These are phyloP conservation scores for Umbelopsis isabellina DNA, from an alignment of 192 early-diverging fungal species.

Conservation along the genomic window DNA sequence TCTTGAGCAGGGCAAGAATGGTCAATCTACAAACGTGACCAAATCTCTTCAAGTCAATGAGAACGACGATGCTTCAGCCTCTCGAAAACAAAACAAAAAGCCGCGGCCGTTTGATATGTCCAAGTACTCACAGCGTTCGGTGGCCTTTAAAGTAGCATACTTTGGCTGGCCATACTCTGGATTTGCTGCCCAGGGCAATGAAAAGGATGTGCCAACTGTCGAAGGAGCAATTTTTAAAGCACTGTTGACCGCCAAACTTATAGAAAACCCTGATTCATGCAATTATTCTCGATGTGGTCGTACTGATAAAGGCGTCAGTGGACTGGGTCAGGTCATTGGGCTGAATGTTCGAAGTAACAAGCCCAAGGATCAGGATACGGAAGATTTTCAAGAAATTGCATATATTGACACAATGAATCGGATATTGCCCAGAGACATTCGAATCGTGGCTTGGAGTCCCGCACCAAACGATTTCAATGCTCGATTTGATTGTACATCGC, in stretches of 20 bases:
- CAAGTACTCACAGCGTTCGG: constrained; percentile 71
- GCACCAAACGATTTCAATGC: constrained; percentile 79
- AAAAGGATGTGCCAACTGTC: constrained; percentile 65
- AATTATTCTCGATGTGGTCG: constrained; percentile 84
- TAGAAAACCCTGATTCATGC: constrained; percentile 67
- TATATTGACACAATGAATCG: constrained; percentile 86
- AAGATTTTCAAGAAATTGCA: constrained; percentile 63
- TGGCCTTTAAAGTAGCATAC: constrained; percentile 90
- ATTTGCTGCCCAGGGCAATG: constrained; percentile 72
- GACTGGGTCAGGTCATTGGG: constrained; percentile 87
- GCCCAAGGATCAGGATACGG: not conserved
- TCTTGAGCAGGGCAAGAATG: constrained; percentile 38
- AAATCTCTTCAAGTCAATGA: not conserved
- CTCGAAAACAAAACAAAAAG: constrained; percentile 25
- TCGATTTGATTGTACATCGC: constrained; percentile 79
- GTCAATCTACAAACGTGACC: not conserved
- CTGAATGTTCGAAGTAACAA: constrained; percentile 66
- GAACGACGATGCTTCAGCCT: not conserved
- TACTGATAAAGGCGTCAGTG: constrained; percentile 89
- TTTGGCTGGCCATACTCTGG: constrained; percentile 91
- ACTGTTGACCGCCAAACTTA: constrained; percentile 74
- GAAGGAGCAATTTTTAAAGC: constrained; percentile 89
- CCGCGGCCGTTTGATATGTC: constrained; percentile 74
- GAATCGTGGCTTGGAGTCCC: constrained; percentile 91
- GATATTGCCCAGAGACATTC: constrained; percentile 84